Conservation (phyloP, 2,329 filamentous ascomycete genomes). For the Penicillium sp. region DNA sequence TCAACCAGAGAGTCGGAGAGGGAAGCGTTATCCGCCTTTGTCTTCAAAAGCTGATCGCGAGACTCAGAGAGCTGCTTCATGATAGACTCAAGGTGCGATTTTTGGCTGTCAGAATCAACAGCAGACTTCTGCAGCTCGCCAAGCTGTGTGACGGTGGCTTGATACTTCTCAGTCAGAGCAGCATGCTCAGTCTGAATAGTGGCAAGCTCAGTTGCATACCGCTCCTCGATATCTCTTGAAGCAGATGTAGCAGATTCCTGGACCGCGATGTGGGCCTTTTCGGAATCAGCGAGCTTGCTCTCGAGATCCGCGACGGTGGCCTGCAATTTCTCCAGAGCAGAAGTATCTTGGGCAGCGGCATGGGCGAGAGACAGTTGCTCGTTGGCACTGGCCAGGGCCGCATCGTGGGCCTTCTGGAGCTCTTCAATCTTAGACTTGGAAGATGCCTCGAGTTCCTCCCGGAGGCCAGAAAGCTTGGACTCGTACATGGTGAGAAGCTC, state of each 20-base stretch:
- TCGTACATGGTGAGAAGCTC: slow-evolving; percentile 43
- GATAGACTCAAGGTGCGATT: slow-evolving; percentile 66
- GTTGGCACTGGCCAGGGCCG: slow-evolving; percentile 33
- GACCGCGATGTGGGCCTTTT: slow-evolving; percentile 40
- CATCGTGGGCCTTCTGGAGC: slow-evolving; percentile 39
- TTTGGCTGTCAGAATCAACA: slow-evolving; percentile 72
- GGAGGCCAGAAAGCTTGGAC: slow-evolving; percentile 39
- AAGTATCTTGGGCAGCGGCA: slow-evolving; percentile 39
- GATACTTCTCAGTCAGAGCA: slow-evolving; percentile 46
- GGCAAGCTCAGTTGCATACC: slow-evolving; percentile 49
- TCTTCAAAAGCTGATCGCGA: slow-evolving; percentile 34
- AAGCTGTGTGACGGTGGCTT: slow-evolving; percentile 54
- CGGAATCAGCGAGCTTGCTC: slow-evolving; percentile 62
- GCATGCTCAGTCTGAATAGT: slow-evolving; percentile 45
- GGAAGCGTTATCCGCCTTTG: slow-evolving; percentile 34
- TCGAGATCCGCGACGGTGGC: slow-evolving; percentile 56
- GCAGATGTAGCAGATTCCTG: slow-evolving; percentile 42
- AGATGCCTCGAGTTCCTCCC: slow-evolving; percentile 37
- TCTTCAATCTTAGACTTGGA: slow-evolving; percentile 39
- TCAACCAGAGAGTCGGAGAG: slow-evolving; percentile 36
- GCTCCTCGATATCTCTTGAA: slow-evolving; percentile 26
- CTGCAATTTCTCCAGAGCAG: slow-evolving; percentile 40
- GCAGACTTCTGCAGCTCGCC: slow-evolving; percentile 83
- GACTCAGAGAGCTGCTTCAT: slow-evolving; percentile 53
- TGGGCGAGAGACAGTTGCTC: slow-evolving; percentile 39